A percentile compares a stretch with the other conserved stretches of the same genome.
Evolutionary conservation across 2,329 filamentous ascomycete genomes (phyloP).

Genomic region (Aspergillus puulaauensis): DNA sequence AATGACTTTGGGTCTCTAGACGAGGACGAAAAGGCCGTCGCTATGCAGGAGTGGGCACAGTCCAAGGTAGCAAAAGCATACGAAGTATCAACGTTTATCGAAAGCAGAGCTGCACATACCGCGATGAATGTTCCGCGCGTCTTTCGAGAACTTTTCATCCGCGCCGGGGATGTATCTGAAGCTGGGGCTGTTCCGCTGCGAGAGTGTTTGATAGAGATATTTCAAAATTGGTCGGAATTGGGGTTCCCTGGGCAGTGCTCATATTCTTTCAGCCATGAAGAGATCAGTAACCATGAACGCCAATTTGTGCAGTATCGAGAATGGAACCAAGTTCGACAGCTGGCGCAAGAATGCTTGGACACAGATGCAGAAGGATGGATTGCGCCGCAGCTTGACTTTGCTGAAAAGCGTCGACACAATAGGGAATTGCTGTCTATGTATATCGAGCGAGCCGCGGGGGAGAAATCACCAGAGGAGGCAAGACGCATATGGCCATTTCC

Average conservation of each 20-base stretch:
- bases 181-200: conserved; percentile 18
- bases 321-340: conserved; percentile 14
- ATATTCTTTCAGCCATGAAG: conserved; percentile 7
- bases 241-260: conserved; percentile 3
- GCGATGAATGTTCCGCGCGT: conserved; percentile 9
- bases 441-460: conserved; percentile 1
- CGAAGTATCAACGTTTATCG: conserved; percentile 19
- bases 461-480: conserved; percentile 12
- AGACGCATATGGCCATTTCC: conserved; percentile 8
- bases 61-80: conserved; percentile 26
- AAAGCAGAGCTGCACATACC: not conserved
- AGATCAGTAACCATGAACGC: conserved; percentile 8
- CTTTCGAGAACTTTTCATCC: conserved; percentile 8
- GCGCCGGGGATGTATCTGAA: conserved; percentile 9
- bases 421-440: conserved; percentile 16
- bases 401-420: conserved; percentile 14
- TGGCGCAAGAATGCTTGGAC: conserved; percentile 18
- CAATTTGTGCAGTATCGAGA: conserved; percentile 15
- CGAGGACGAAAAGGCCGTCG: conserved; percentile 9
- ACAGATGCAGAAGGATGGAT: conserved; percentile 22
- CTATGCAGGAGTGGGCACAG: conserved; percentile 17
- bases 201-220: conserved; percentile 11
- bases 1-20: not conserved
- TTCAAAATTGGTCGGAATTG: conserved; percentile 7
- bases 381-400: conserved; percentile 18